Conservation (phyloP, 2,329 filamentous ascomycete genomes). For the Aschersonia sp. region DNA sequence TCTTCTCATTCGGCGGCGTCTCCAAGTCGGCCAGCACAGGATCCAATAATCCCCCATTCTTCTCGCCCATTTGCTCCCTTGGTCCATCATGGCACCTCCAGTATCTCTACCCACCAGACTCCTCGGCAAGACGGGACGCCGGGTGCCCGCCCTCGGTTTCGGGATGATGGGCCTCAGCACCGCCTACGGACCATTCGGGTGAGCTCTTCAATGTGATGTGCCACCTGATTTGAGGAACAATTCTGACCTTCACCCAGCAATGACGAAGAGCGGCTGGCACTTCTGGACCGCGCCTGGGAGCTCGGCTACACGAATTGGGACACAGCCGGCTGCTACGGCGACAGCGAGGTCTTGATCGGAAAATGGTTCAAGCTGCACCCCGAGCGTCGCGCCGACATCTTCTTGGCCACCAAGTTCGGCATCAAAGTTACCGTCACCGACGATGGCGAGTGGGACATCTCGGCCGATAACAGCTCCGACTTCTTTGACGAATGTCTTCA, state of each 20-base stretch:
- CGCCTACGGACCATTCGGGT: conserved; percentile 15
- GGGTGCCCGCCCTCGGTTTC: conserved; percentile 34
- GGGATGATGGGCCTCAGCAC: conserved; percentile 35
- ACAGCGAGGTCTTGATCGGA: conserved; percentile 33
- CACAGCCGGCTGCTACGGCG: conserved; percentile 29
- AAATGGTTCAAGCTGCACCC: conserved; percentile 32
- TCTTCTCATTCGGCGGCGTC: too few relatives aligned
- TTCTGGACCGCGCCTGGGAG: conserved; percentile 36
- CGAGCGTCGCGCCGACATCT: conserved; percentile 31
- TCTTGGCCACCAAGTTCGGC: conserved; percentile 31
- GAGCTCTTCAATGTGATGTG: too few relatives aligned
- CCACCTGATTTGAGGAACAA: too few relatives aligned
- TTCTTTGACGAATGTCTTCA: conserved; percentile 10
- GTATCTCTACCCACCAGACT: conserved; percentile 3
- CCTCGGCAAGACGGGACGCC: conserved; percentile 36
- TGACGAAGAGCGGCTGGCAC: conserved; percentile 19
- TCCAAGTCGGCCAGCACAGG: too few relatives aligned
- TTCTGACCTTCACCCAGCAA: too few relatives aligned
- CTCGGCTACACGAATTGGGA: conserved; percentile 39
- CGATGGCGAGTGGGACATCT: not conserved
- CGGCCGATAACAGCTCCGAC: conserved; percentile 3
- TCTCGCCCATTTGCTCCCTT: too few relatives aligned
- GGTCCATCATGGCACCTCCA: too few relatives aligned
- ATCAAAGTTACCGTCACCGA: conserved; percentile 19
- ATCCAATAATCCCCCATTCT: too few relatives aligned